These are phyloP conservation scores for Penicillium sp. DNA, from an alignment of 2,329 filamentous ascomycete genomes.

Conservation along the genomic window DNA sequence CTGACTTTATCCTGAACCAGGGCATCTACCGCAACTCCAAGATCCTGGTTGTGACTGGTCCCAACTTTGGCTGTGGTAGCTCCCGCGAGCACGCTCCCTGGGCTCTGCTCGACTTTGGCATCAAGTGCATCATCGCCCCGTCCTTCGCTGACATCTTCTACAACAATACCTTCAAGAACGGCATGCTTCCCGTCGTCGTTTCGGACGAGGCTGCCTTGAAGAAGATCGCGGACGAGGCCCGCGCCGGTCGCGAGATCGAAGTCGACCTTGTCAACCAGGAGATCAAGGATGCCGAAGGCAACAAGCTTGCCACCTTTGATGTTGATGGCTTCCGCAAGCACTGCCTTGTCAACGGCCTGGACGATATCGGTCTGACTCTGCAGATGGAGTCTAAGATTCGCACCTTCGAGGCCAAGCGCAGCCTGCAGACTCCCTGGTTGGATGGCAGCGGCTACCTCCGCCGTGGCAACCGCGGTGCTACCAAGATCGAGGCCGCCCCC, in stretches of 20 bases:
- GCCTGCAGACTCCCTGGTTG: slow-evolving; percentile 81
- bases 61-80: slow-evolving; percentile 93
- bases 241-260: slow-evolving; percentile 79
- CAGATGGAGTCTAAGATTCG: slow-evolving; percentile 87
- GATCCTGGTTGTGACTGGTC: slow-evolving; percentile 87
- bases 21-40: slow-evolving; percentile 81
- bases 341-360: slow-evolving; percentile 88
- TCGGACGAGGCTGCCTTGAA: slow-evolving; percentile 66
- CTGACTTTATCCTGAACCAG: slow-evolving; percentile 85
- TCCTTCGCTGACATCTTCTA: slow-evolving; percentile 93
- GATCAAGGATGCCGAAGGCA: slow-evolving; percentile 74
- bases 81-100: slow-evolving; percentile 95
- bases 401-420: slow-evolving; percentile 77
- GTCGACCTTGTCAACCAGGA: slow-evolving; percentile 84
- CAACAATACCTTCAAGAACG: slow-evolving; percentile 99
- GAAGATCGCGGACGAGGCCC: slow-evolving; percentile 73
- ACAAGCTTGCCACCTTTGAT: slow-evolving; percentile 75
- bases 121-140: slow-evolving; percentile 88
- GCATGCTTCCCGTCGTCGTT: slow-evolving; percentile 88
- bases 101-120: slow-evolving; percentile 95
- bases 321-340: slow-evolving; percentile 94
- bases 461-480: slow-evolving; percentile 55
- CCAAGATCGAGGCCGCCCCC: slow-evolving; percentile 65
- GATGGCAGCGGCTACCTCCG: slow-evolving; percentile 82
- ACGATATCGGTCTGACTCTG: slow-evolving; percentile 94